A percentile compares a stretch with the other conserved stretches of the same genome.
Evolutionary conservation across 495 filamentous ascomycete genomes (phyloP).

Genomic region (Parathielavia appendiculata): DNA sequence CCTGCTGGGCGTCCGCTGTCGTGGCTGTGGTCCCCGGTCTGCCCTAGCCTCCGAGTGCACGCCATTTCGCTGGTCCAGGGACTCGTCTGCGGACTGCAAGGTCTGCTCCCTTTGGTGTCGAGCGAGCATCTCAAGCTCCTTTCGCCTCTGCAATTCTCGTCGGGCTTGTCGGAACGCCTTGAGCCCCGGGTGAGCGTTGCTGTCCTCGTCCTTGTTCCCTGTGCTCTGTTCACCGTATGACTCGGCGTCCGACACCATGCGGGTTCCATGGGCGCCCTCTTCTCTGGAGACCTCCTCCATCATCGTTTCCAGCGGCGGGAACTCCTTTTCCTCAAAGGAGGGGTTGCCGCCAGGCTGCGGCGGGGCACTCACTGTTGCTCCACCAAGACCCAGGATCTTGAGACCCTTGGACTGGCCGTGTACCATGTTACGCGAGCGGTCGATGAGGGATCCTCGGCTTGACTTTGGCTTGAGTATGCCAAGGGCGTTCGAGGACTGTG

Average conservation of each 20-base stretch:
- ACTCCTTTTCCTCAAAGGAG: conserved; percentile 29
- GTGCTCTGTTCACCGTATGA: conserved; percentile 21
- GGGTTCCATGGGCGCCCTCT: conserved; percentile 41
- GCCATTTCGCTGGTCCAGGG: conserved; percentile 22
- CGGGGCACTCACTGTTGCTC: conserved; percentile 48
- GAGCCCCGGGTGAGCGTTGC: conserved; percentile 39
- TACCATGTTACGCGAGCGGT: conserved; percentile 36
- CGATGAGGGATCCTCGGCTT: conserved; percentile 55
- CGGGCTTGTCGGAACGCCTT: conserved; percentile 49
- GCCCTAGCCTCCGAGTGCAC: conserved; percentile 26
- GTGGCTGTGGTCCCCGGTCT: conserved; percentile 23
- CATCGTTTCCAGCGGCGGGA: conserved; percentile 25
- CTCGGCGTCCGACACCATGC: conserved; percentile 16
- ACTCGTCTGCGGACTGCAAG: conserved; percentile 18
- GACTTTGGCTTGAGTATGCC: conserved; percentile 64
- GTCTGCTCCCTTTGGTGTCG: conserved; percentile 30
- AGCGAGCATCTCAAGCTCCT: conserved; percentile 42
- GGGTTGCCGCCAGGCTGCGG: conserved; percentile 39
- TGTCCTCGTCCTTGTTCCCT: conserved; percentile 28
- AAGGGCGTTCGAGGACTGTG: conserved; percentile 52
- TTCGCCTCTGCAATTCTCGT: conserved; percentile 48
- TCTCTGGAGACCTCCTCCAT: conserved; percentile 39
- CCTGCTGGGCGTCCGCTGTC: conserved; percentile 40
- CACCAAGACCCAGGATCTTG: conserved; percentile 66
- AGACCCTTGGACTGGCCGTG: conserved; percentile 54